Conservation (phyloP, 768 basidiomycete genomes). For the Chalciporus chontae region DNA sequence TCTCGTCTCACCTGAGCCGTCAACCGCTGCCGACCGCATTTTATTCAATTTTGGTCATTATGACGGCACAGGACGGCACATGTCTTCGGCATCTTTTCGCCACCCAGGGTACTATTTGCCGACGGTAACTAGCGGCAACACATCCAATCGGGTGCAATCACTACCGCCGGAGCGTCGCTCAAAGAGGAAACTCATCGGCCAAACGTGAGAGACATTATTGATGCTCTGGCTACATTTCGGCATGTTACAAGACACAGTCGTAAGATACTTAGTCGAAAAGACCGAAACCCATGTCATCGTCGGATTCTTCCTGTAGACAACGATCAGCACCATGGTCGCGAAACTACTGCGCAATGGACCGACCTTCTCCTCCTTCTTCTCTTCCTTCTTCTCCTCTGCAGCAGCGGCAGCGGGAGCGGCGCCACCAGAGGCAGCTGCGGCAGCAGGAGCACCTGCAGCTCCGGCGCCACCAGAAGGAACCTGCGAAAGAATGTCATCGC, state of each 20-base stretch:
- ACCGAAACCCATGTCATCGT: slow-evolving; percentile 99
- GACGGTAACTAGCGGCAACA: slow-evolving; percentile 19
- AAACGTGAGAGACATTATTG: background rate
- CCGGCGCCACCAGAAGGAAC: slow-evolving; percentile 92
- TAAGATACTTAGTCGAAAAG: slow-evolving; percentile 77
- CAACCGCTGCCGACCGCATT: background rate
- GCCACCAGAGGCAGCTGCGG: slow-evolving; percentile 46
- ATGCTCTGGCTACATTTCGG: background rate
- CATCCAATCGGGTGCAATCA: slow-evolving; percentile 7
- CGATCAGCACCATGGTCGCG: background rate
- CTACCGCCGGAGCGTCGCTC: slow-evolving; percentile 18
- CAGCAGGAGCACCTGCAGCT: slow-evolving; percentile 50
- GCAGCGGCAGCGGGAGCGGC: slow-evolving; percentile 51
- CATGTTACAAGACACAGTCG: background rate
- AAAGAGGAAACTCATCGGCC: background rate
- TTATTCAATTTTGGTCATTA: background rate
- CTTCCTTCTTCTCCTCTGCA: slow-evolving; percentile 73
- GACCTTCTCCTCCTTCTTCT: slow-evolving; percentile 90
- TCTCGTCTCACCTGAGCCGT: slow-evolving; percentile 5
- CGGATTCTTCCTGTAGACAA: slow-evolving; percentile 73
- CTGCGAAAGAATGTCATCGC: slow-evolving; percentile 32
- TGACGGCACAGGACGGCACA: too few relatives aligned
- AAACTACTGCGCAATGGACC: slow-evolving; percentile 19
- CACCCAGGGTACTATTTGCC: too few relatives aligned
- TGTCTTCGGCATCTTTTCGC: too few relatives aligned